A percentile compares a stretch with the other conserved stretches of the same genome.
phyloP scores from a whole-genome alignment of 108 stramenopile genomes.

The Cylindrotheca fusiformis region DNA sequence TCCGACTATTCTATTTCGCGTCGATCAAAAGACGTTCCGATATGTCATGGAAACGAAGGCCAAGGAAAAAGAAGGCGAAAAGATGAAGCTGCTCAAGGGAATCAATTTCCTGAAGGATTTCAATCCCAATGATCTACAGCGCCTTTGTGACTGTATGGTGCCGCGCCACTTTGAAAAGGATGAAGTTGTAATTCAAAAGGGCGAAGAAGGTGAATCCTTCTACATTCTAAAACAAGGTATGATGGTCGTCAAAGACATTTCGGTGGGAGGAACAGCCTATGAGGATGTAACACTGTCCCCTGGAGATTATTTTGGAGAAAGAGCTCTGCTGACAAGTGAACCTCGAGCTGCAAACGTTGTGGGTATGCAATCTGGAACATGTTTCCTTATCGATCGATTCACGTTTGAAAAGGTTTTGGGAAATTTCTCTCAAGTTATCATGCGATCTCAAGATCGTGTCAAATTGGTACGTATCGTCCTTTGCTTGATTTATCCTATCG shows the following conservation, averaged over 20 bases:
- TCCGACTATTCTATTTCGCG: slow-evolving; percentile 16
- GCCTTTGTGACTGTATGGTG: slow-evolving; percentile 22
- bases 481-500: too few species aligned
- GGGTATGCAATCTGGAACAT: slow-evolving; percentile 20
- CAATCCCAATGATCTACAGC: slow-evolving; percentile 13
- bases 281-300: slow-evolving; percentile 7
- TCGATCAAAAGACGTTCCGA: slow-evolving; percentile 47
- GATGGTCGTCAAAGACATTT: slow-evolving; percentile 22
- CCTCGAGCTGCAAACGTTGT: slow-evolving; percentile 38
- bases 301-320: slow-evolving; percentile 61
- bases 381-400: slow-evolving; percentile 41
- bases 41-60: slow-evolving; percentile 24
- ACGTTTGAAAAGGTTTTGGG: slow-evolving; percentile 44
- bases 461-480: slow-evolving; percentile 1
- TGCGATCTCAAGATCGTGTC: slow-evolving; percentile 33
- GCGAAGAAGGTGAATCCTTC: slow-evolving; percentile 51
- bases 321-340: slow-evolving; percentile 40
- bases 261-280: slow-evolving; percentile 13
- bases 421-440: slow-evolving; percentile 23
- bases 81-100: slow-evolving; percentile 9
- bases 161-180: slow-evolving; percentile 29
- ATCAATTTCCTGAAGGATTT: slow-evolving; percentile 25
- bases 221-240: slow-evolving; percentile 60
- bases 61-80: slow-evolving; percentile 6
- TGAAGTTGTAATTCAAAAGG: slow-evolving; percentile 49